phyloP scores from a whole-genome alignment of 805 yeast genomes.

The Debaryomyces hansenii region DNA sequence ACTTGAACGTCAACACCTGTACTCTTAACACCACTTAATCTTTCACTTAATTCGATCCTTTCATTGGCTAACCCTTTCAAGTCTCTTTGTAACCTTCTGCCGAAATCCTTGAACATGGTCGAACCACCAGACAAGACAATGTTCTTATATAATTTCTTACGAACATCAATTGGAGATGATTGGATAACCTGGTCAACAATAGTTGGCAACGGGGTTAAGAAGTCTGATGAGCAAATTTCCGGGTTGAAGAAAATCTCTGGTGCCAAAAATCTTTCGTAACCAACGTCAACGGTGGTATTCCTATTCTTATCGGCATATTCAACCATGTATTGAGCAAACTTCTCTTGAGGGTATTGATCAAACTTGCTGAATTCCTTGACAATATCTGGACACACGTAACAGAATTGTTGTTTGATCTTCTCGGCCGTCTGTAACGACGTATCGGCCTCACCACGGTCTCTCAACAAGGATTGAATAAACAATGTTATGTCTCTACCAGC shows the following conservation, averaged over 20 bases:
- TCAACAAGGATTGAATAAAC: conserved; percentile 86
- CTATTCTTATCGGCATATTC: conserved; percentile 73
- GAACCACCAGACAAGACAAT: conserved; percentile 97
- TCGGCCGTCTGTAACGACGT: conserved; percentile 95
- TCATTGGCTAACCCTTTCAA: conserved; percentile 82
- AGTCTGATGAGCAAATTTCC: conserved; percentile 93
- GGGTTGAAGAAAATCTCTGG: conserved; percentile 99
- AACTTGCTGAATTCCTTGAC: conserved; percentile 94
- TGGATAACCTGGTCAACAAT: conserved; percentile 95
- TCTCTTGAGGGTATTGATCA: conserved; percentile 85
- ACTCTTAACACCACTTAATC: conserved; percentile 69
- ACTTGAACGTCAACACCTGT: conserved; percentile 98
- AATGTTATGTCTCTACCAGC: conserved; percentile 98
- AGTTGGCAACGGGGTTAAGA: conserved; percentile 92
- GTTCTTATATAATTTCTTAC: conserved; percentile 93
- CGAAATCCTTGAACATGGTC: conserved; percentile 98
- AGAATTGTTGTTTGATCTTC: conserved; percentile 91
- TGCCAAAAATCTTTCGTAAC: conserved; percentile 95
- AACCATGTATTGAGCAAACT: conserved; percentile 89
- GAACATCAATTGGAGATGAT: conserved; percentile 94
- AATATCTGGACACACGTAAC: conserved; percentile 97
- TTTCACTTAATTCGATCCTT: conserved; percentile 81
- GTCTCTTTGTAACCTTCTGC: conserved; percentile 96
- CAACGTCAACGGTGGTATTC: conserved; percentile 73
- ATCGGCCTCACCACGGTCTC: conserved; percentile 97